Conservation (phyloP, 2,329 filamentous ascomycete genomes). For the Phialemonium atrogriseum region DNA sequence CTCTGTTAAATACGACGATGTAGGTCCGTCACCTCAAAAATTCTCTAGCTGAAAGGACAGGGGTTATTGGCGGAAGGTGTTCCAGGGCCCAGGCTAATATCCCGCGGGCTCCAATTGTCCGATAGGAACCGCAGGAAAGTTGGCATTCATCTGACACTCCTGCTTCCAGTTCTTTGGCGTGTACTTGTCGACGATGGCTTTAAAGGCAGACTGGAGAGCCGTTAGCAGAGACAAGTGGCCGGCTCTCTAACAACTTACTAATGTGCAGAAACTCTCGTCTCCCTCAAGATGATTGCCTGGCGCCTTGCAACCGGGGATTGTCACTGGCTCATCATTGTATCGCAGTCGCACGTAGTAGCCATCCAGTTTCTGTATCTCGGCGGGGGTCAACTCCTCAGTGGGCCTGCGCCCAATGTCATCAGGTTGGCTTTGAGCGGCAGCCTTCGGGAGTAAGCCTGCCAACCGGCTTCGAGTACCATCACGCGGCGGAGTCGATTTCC, state of each 20-base stretch:
- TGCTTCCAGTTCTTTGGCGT: constrained; percentile 71
- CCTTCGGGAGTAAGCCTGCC: constrained; percentile 14
- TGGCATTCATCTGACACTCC: constrained; percentile 39
- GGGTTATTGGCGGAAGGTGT: too few relatives aligned
- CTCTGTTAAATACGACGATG: too few relatives aligned
- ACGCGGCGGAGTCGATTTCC: constrained; percentile 31
- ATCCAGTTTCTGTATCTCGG: constrained; percentile 53
- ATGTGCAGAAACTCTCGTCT: constrained; percentile 82
- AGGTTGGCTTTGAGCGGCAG: constrained; percentile 22
- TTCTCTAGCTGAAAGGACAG: too few relatives aligned
- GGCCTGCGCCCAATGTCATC: constrained; percentile 53
- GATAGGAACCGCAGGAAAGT: constrained; percentile 33
- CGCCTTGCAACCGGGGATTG: constrained; percentile 70
- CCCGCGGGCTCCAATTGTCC: constrained; percentile 42
- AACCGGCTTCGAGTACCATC: too few relatives aligned
- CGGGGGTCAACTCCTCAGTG: constrained; percentile 42
- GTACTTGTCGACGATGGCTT: constrained; percentile 82
- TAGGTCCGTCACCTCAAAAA: too few relatives aligned
- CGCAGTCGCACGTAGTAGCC: constrained; percentile 83
- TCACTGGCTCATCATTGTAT: constrained; percentile 81
- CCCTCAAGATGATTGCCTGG: constrained; percentile 77
- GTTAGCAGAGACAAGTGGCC: constrained; percentile 4
- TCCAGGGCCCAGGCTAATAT: too few relatives aligned
- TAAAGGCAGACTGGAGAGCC: constrained; percentile 66
- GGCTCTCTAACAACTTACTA: constrained; percentile 43